Percentiles rank a stretch among this genome's conserved stretches.
Conservation (phyloP, 495 filamentous ascomycete genomes). For the Ramalina peruviana region DNA sequence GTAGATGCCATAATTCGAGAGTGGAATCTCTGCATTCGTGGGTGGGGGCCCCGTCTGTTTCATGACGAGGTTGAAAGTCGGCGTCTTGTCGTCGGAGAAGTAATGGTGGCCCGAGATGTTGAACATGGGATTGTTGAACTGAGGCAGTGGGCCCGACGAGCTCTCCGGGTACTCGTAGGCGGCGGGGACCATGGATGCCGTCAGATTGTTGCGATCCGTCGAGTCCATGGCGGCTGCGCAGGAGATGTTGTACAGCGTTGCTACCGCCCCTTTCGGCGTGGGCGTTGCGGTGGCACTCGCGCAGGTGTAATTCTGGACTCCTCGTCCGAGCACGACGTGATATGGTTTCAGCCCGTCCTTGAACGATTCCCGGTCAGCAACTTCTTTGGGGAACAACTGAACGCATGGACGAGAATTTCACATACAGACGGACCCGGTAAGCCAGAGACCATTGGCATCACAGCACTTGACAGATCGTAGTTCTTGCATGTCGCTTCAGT, state of each 20-base stretch:
- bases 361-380: too few species aligned
- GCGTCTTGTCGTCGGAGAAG: constrained; percentile 47
- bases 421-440: too few species aligned
- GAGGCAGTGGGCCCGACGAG: neutral
- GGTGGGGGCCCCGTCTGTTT: too few species aligned
- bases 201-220: constrained; percentile 43
- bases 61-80: constrained; percentile 68
- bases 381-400: too few species aligned
- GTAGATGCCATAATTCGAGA: constrained; percentile 39
- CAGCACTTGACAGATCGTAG: too few species aligned
- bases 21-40: constrained; percentile 11
- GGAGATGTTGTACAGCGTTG: constrained; percentile 75
- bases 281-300: constrained; percentile 40
- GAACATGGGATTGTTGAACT: constrained; percentile 38
- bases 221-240: constrained; percentile 49
- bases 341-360: constrained; percentile 25
- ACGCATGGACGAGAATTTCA: too few species aligned
- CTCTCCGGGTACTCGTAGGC: constrained; percentile 32
- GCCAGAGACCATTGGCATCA: too few species aligned
- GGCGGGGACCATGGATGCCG: constrained; percentile 29
- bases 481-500: too few species aligned
- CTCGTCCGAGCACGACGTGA: constrained; percentile 76
- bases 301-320: constrained; percentile 90
- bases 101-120: constrained; percentile 67
- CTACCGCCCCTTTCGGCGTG: constrained; percentile 57